phyloP scores from a whole-genome alignment of 768 basidiomycete genomes.

The Pilatotrama ljubarskyi region DNA sequence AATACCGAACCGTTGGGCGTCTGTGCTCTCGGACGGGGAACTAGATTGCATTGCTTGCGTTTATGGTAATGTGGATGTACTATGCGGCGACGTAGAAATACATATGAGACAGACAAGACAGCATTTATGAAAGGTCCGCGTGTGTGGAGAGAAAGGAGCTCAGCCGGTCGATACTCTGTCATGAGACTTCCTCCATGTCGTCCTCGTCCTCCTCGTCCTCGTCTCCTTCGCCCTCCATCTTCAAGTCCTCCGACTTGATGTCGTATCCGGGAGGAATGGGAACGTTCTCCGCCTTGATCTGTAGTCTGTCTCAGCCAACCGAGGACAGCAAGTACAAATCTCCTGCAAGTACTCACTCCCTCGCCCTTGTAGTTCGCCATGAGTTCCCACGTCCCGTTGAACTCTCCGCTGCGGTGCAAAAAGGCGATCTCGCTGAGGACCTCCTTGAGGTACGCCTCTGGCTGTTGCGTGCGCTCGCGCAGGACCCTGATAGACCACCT shows the following conservation, averaged over 20 bases:
- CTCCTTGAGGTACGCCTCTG: constrained; percentile 85
- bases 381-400: constrained; percentile 79
- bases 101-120: neutral
- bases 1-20: neutral
- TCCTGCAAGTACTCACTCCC: constrained; percentile 42
- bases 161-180: neutral
- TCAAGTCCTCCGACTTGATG: constrained; percentile 21
- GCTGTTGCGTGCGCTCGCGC: constrained; percentile 81
- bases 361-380: constrained; percentile 70
- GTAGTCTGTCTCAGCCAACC: neutral
- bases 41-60: constrained; percentile 1
- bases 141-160: neutral
- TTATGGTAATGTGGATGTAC: constrained; percentile 7
- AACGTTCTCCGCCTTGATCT: constrained; percentile 38
- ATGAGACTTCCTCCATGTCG: constrained; percentile 76
- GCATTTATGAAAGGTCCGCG: constrained; percentile 5
- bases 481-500: constrained; percentile 80
- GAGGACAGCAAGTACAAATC: neutral
- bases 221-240: constrained; percentile 47
- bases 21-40: neutral
- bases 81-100: constrained; percentile 16
- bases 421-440: constrained; percentile 74
- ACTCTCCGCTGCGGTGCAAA: constrained; percentile 77
- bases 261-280: constrained; percentile 26
- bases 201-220: constrained; percentile 60